Percentiles rank a stretch among this genome's conserved stretches.
Conservation (phyloP, 495 filamentous ascomycete genomes). For the Aspergillus egyptiacus region DNA sequence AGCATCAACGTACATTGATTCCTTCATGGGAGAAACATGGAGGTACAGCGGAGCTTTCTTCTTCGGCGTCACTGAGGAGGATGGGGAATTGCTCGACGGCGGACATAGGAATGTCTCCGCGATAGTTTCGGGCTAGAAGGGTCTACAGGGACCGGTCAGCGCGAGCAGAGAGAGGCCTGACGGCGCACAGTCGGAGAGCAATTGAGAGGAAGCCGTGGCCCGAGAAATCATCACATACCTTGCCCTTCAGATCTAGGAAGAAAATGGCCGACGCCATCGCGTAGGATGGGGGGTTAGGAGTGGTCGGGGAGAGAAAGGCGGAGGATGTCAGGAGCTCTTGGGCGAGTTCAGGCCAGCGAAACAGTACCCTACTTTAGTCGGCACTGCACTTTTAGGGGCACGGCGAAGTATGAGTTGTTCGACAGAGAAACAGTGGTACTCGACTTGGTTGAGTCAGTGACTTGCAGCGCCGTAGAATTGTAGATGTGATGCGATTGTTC, state of each 20-base stretch:
- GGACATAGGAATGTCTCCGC: slow-evolving; percentile 98
- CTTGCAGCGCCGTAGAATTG: no score
- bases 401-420: neutral
- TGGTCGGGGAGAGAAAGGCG: slow-evolving; percentile 3
- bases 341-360: slow-evolving; percentile 20
- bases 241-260: slow-evolving; percentile 99
- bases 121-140: slow-evolving; percentile 96
- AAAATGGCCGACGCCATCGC: slow-evolving; percentile 96
- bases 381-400: neutral
- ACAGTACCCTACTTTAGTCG: slow-evolving; percentile 22
- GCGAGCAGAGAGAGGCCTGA: slow-evolving; percentile 2
- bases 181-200: neutral
- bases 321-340: slow-evolving; percentile 14
- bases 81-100: slow-evolving; percentile 98
- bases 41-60: slow-evolving; percentile 95
- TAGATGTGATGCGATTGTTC: neutral
- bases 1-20: slow-evolving; percentile 69
- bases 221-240: slow-evolving; percentile 51
- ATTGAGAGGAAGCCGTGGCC: neutral
- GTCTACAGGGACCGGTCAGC: slow-evolving; percentile 56
- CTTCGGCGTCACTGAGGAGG: slow-evolving; percentile 96
- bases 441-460: no score
- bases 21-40: slow-evolving; percentile 99
- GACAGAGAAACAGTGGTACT: neutral
- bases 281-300: slow-evolving; percentile 15